Conservation (phyloP, 78 protist species). For the Polysphondylium violaceum region DNA sequence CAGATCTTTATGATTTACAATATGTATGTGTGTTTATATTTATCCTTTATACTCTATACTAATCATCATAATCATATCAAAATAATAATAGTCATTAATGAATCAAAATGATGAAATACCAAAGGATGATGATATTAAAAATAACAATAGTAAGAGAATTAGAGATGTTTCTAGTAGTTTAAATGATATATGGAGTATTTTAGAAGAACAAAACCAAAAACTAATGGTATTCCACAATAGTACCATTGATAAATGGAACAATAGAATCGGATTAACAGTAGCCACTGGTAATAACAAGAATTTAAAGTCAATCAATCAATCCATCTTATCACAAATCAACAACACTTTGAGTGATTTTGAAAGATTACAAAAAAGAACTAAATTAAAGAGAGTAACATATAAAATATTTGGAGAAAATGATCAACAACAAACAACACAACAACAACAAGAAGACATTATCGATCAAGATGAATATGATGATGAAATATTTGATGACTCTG, state of each 20-base stretch:
- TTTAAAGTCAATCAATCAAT: slow-evolving; percentile 56
- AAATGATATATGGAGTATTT: slow-evolving; percentile 8
- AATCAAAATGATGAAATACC: slow-evolving; percentile 19
- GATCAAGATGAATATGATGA: slow-evolving; percentile 46
- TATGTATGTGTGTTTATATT: not conserved
- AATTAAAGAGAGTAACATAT: slow-evolving; percentile 32
- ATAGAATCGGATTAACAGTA: slow-evolving; percentile 21
- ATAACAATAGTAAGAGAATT: not conserved
- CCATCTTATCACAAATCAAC: slow-evolving; percentile 41
- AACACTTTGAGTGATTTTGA: slow-evolving; percentile 61
- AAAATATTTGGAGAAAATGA: slow-evolving; percentile 25
- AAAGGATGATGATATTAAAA: not conserved
- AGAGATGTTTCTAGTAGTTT: slow-evolving; percentile 23
- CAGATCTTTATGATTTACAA: slow-evolving; percentile 24
- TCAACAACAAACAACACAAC: not conserved
- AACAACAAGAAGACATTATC: not conserved
- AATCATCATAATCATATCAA: not conserved
- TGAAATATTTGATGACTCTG: slow-evolving; percentile 65
- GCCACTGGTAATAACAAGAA: not conserved
- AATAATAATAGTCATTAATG: not conserved
- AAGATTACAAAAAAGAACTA: slow-evolving; percentile 39
- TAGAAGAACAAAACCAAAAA: slow-evolving; percentile 50
- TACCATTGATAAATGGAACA: slow-evolving; percentile 45
- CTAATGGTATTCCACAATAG: not conserved
- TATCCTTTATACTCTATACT: too few species aligned